Conservation (phyloP, 1,284 basidiomycete species). For the Flammula alnicola region DNA sequence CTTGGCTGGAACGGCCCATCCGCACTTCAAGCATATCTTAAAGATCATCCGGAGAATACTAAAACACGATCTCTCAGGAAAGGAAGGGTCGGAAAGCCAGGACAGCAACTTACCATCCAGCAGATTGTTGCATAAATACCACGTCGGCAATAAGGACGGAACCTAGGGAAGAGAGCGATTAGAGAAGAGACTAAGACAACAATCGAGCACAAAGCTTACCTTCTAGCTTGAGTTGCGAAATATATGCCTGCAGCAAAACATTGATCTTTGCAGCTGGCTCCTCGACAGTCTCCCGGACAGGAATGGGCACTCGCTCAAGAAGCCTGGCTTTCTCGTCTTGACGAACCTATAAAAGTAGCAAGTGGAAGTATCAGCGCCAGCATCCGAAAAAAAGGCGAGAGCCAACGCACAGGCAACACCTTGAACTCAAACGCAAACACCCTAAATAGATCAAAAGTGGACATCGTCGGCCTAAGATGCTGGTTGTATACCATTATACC, state of each 20-base stretch:
- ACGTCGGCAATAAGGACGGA: conserved; percentile 98
- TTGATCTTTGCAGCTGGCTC: conserved; percentile 98
- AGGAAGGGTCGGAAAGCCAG: not conserved
- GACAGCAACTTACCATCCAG: conserved; percentile 66
- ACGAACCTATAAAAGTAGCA: conserved; percentile 46
- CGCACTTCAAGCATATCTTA: conserved; percentile 97
- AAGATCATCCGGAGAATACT: conserved; percentile 97
- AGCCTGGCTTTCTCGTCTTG: conserved; percentile 90
- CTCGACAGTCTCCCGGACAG: conserved; percentile 96
- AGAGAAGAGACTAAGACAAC: not conserved
- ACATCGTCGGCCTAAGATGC: conserved; percentile 89
- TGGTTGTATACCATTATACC: conserved; percentile 97
- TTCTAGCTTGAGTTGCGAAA: conserved; percentile 93
- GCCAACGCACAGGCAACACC: conserved; percentile 77
- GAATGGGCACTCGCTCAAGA: conserved; percentile 94
- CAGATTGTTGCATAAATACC: conserved; percentile 95
- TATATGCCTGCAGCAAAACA: conserved; percentile 93
- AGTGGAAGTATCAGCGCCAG: no score
- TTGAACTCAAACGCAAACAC: conserved; percentile 99
- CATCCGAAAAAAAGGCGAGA: conserved; percentile 2
- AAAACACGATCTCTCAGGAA: conserved; percentile 15
- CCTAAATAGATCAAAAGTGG: conserved; percentile 90
- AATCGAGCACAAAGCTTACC: conserved; percentile 45
- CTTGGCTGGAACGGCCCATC: conserved; percentile 95
- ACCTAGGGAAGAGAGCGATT: conserved; percentile 41